Evolutionary conservation across 345 rosid species (phyloP), one percentile per base, ranked within the genome.

Genomic region (Citropsis articulata): DNA sequence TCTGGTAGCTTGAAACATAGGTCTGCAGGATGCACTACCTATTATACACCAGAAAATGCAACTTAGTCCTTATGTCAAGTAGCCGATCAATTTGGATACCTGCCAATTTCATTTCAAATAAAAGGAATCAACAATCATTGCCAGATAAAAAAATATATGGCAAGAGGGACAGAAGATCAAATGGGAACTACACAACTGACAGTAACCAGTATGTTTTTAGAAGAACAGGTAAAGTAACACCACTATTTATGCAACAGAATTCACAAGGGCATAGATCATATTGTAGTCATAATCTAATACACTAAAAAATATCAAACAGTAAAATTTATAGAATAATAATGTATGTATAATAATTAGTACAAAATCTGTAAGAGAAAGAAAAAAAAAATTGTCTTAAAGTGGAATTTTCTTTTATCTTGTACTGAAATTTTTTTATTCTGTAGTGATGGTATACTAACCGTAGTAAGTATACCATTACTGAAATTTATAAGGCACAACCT

Each of bases 21-120:
- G 69, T 90, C 88, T 28, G 98, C 97, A 64, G 99, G 99, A 84
- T 96, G 98, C 85, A 90, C 93, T 77, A 96, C 97, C 97, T 92
- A 76, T 28, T 19, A 68, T 74, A 76, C 65, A 12, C 66, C 38
- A 66, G 40, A 79, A 79, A 35, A 35, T 48, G 14, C 56, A 65
- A 67, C 16, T 56, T 48, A 33, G 27, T 25, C 18, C 13, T 53
- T 38, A 33, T 19, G 40, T 27, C 71, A 38, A n/a, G 31, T 48
- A n/a, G 67, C 53, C 68, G 64, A 35, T 22, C 31, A 64, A 76
- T 81, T 66, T 33, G 25, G 28, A 77, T 74, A 30, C 33, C 16
- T 22, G 24, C 7, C 24, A 50, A 61, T 61, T 10, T 16, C 27
- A 73, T 61, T 59, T 35, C 38, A 42, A 62, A 42, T 27, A 42